Evolutionary conservation across 2,329 filamentous ascomycete species (phyloP), one percentile per base, ranked within the genome.

Genomic region (Ceratocystis cacaofunesta): DNA sequence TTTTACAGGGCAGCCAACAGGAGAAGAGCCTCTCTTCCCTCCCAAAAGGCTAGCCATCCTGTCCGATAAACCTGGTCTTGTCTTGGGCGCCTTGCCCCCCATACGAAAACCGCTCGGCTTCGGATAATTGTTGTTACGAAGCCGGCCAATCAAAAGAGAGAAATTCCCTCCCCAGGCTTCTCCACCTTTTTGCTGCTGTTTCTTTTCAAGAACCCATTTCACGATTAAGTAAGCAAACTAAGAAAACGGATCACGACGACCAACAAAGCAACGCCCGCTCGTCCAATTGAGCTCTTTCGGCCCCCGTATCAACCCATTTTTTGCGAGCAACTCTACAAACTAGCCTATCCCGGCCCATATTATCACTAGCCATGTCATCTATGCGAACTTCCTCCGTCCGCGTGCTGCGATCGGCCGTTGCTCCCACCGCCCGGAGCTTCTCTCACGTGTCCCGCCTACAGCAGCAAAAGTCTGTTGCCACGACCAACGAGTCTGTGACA

Each of bases 91-190:
- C 28, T 60, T 30, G 43, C 30, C 43, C 68, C 69, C 67, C 68
- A 70, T 70, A 71, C 71, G 76, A 80, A 80, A 80, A 80, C 78
- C 78, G 77, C 78, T 79, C 75, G 75, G 74, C 68, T 69, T 72
- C 76, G 76, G 76, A 72, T 75, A 75, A 77, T 76, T 71, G 71
- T 75, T 74, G 73, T 73, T 75, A 76, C 76, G 73, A 62, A 4
- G 58, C 67, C 69, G 70, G 62, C 78, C 78, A 79, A 79, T 79
- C 75, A 79, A 68, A 69, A 25, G 8, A 41, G 10, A 41, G 36
- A 41, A 41, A 41, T 41, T 41, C 36, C 8, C 8, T 41, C 10
- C 36, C 36, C 36, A 41, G 36, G 36, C 36, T 41, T 12, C 36
- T 41, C 36, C 36, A 41, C 36, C 62, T 57, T 46, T 66, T 63